Evolutionary conservation across 768 basidiomycete species (phyloP).

Genomic region (Lepiota brunneoincarnata): DNA sequence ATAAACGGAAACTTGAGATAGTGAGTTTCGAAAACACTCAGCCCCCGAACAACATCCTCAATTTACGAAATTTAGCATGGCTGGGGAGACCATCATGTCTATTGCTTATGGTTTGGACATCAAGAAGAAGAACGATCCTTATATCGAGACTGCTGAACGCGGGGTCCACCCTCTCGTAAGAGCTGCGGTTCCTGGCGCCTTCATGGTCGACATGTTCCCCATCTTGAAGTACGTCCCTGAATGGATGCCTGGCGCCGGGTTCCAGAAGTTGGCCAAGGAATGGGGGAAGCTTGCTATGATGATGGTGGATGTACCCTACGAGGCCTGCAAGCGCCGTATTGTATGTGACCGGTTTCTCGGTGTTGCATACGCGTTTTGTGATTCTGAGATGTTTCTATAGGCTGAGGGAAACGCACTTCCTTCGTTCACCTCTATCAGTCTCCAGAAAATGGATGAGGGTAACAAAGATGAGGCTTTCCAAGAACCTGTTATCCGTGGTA

Average conservation of each 20-base stretch:
- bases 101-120: slow-evolving; percentile 35
- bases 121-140: slow-evolving; percentile 26
- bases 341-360: slow-evolving; percentile 21
- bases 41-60: too few relatives aligned
- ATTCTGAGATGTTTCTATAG: slow-evolving; percentile 5
- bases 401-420: slow-evolving; percentile 13
- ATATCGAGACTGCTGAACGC: slow-evolving; percentile 24
- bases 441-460: slow-evolving; percentile 12
- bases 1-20: slow-evolving; percentile 4
- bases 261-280: slow-evolving; percentile 35
- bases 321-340: slow-evolving; percentile 25
- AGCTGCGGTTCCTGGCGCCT: slow-evolving; percentile 27
- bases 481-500: slow-evolving; percentile 20
- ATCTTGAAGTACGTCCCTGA: slow-evolving; percentile 25
- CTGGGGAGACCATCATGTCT: slow-evolving; percentile 29
- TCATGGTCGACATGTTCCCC: slow-evolving; percentile 28
- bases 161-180: slow-evolving; percentile 18
- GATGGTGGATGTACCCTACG: slow-evolving; percentile 34
- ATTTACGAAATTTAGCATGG: slow-evolving; percentile 21
- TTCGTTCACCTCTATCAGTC: slow-evolving; percentile 17
- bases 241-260: slow-evolving; percentile 32
- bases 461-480: slow-evolving; percentile 11
- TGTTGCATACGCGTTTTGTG: background rate
- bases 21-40: background rate
- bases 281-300: slow-evolving; percentile 31